Evolutionary conservation across 345 rosid species (phyloP), one percentile per base, ranked within the genome.

Genomic region (Linum usitatissimum): DNA sequence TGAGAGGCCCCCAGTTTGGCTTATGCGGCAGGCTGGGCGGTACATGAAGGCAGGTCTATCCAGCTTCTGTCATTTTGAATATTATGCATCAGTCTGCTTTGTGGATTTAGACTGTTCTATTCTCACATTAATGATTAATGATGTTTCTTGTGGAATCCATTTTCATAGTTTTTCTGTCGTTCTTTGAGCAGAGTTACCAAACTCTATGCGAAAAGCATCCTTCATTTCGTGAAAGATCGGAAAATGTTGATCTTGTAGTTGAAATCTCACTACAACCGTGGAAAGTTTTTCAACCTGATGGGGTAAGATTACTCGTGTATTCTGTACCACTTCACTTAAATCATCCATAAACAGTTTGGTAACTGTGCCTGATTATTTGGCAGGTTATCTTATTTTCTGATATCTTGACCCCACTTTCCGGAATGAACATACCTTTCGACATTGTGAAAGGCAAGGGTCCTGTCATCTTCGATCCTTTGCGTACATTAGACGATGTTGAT

Each of bases 11-110:
- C 99, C 99, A 17, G 97, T 94, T 77, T 94, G 99, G 99, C 97
- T 94, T 59, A 93, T 93, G 97, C 86, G 99, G 76, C 97, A 94
- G 80, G 99, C 99, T 30, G 95, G 99, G 88, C 88, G 99, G 80
- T 93, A 90, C 79, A 93, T 90, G 99, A 93, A 93, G 97, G 99
- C 85, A 84, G 77, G 78, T 81, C 74, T 77, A 75, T 75, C 62
- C 66, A 68, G 64, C 68, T 59, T 58, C 7, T 55, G 30, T 36
- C 40, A 54, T 34, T 45, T 15, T 45, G 10, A 45, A 45, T 3
- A 45, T 45, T 45, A 0, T 10, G 51, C 3, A 45, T 12, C 51
- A 45, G 15, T 12, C 8, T 12, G 51, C 14, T 5, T 45, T 45
- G 51, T 45, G 51, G 17, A 10, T 45, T 45, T 45, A 6, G 10